Conservation (phyloP, 768 basidiomycete genomes). For the Phlegmacium glaucopus region DNA sequence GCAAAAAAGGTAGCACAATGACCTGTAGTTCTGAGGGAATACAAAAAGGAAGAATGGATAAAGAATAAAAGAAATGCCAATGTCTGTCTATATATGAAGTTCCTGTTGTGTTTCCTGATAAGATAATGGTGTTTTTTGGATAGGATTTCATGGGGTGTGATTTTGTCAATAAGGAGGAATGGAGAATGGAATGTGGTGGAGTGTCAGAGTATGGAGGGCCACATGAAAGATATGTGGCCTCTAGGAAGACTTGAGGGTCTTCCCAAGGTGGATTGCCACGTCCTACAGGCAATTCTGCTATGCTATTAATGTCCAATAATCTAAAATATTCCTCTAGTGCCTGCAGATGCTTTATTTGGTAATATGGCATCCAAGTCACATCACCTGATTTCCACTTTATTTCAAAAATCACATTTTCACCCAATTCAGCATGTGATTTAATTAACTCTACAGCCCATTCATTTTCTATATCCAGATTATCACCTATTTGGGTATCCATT, state of each 20-base stretch:
- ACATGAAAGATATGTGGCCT: too few species aligned
- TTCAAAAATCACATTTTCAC: constrained; percentile 13
- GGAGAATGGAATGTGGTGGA: too few species aligned
- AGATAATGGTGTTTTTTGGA: too few species aligned
- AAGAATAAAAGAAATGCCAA: too few species aligned
- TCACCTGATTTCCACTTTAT: constrained; percentile 21
- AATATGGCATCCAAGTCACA: constrained; percentile 22
- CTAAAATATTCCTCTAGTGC: constrained; percentile 26
- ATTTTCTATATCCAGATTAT: not conserved
- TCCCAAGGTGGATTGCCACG: not conserved
- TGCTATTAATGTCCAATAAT: constrained; percentile 17
- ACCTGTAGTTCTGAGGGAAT: too few species aligned
- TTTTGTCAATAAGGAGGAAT: too few species aligned
- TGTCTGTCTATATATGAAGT: too few species aligned
- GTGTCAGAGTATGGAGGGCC: too few species aligned
- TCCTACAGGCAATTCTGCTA: constrained; percentile 2
- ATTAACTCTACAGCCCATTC: constrained; percentile 26
- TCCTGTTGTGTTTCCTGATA: too few species aligned
- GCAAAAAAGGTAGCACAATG: too few species aligned
- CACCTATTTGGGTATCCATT: constrained; percentile 11
- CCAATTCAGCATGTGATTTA: constrained; percentile 15
- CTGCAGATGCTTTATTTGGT: constrained; percentile 17
- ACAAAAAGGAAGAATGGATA: too few species aligned
- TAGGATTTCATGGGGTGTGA: too few species aligned
- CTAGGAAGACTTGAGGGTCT: constrained; percentile 3